phyloP scores from a whole-genome alignment of 805 yeast species.

The Candida adriatica region DNA sequence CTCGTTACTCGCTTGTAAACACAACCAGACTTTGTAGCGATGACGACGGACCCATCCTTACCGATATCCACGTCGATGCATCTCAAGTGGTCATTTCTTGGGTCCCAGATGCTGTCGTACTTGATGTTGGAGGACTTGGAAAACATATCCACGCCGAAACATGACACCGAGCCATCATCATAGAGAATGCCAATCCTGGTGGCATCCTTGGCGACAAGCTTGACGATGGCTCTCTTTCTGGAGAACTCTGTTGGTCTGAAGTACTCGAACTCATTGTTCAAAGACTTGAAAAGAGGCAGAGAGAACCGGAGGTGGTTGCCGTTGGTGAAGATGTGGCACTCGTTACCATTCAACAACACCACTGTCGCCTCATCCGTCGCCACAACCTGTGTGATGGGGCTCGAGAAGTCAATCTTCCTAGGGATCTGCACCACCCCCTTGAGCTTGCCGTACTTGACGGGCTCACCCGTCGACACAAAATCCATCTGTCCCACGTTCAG shows the following conservation, averaged over 20 bases:
- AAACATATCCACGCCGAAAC: constrained; percentile 26
- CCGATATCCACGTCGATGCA: constrained; percentile 66
- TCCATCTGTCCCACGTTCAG: constrained; percentile 81
- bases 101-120: constrained; percentile 52
- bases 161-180: constrained; percentile 45
- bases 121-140: constrained; percentile 33
- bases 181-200: constrained; percentile 42
- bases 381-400: constrained; percentile 42
- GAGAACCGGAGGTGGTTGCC: constrained; percentile 49
- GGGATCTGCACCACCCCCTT: constrained; percentile 37
- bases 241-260: constrained; percentile 50
- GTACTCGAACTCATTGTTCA: constrained; percentile 40
- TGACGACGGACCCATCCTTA: constrained; percentile 58
- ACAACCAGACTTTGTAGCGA: constrained; percentile 65
- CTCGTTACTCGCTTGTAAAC: constrained; percentile 34
- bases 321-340: constrained; percentile 54
- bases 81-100: constrained; percentile 47
- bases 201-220: constrained; percentile 32
- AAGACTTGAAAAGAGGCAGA: constrained; percentile 24
- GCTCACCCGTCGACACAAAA: constrained; percentile 28
- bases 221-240: constrained; percentile 27
- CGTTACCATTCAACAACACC: constrained; percentile 49
- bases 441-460: constrained; percentile 23
- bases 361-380: constrained; percentile 69
- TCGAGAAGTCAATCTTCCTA: constrained; percentile 31